These are phyloP conservation scores for Ambispora gerdemannii DNA, from an alignment of 192 early-diverging fungal species.

Conservation along the genomic window DNA sequence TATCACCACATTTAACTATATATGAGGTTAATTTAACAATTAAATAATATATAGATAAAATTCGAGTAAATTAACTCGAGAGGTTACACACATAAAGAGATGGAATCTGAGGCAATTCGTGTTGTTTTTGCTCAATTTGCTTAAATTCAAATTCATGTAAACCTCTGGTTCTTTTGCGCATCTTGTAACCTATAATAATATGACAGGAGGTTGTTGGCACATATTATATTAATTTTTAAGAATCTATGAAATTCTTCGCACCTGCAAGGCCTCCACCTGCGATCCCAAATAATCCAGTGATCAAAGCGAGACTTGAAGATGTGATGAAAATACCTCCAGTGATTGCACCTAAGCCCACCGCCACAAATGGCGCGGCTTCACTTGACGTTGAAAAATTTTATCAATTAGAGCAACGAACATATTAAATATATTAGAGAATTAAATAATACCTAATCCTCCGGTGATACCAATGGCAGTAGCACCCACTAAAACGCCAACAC, in stretches of 20 bases:
- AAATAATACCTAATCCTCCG: constrained; percentile 37
- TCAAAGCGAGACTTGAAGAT: constrained; percentile 47
- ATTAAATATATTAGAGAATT: neutral
- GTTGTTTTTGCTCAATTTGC: constrained; percentile 38
- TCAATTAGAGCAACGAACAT: neutral
- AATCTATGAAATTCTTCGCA: constrained; percentile 2
- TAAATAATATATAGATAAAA: constrained; percentile 1
- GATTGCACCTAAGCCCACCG: constrained; percentile 41
- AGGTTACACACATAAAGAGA: constrained; percentile 45
- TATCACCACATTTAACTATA: constrained; percentile 51
- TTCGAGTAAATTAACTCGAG: neutral
- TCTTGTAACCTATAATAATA: constrained; percentile 33
- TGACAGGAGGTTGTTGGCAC: no score
- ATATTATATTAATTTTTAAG: constrained; percentile 11
- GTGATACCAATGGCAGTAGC: constrained; percentile 55
- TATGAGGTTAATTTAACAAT: neutral
- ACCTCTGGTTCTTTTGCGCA: constrained; percentile 39
- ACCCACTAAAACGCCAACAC: constrained; percentile 50
- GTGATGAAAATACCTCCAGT: constrained; percentile 54
- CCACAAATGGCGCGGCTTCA: constrained; percentile 55
- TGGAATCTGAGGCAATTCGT: constrained; percentile 53
- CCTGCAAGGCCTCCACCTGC: constrained; percentile 56
- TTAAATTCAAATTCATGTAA: constrained; percentile 50
- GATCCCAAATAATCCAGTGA: constrained; percentile 55
- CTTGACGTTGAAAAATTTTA: no score